These are phyloP conservation scores for Flaveria bidentis DNA, from an alignment of 129 eudicot species.

Conservation along the genomic window DNA sequence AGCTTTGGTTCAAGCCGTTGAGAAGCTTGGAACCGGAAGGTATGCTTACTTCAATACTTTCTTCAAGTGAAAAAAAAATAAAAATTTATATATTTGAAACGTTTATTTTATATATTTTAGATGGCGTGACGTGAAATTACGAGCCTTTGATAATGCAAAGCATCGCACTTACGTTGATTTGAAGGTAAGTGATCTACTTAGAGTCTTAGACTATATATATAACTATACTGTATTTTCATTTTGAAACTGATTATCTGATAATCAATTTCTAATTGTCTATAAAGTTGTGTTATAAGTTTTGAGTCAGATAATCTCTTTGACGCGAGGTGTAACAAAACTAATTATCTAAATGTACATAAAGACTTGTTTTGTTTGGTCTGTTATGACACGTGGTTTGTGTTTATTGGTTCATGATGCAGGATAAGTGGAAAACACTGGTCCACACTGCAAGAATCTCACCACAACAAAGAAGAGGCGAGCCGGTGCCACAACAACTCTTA, in stretches of 20 bases:
- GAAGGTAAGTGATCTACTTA: slow-evolving; percentile 56
- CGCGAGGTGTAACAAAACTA: no score
- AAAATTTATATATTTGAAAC: not conserved
- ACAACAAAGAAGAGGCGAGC: slow-evolving; percentile 98
- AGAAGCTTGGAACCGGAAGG: slow-evolving; percentile 94
- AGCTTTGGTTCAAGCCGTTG: slow-evolving; percentile 98
- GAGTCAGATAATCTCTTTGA: no score
- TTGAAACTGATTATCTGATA: no score
- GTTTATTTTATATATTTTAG: slow-evolving; percentile 40
- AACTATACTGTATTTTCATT: no score
- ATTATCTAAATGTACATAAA: no score
- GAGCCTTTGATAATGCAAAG: slow-evolving; percentile 93
- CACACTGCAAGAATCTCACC: slow-evolving; percentile 99
- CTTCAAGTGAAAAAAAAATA: not conserved
- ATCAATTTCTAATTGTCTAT: no score
- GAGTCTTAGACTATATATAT: no score
- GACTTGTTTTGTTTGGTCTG: not conserved
- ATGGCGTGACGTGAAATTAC: slow-evolving; percentile 96
- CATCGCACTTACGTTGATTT: slow-evolving; percentile 97
- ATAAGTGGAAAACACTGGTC: slow-evolving; percentile 97
- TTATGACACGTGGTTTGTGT: slow-evolving; percentile 12
- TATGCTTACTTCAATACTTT: not conserved
- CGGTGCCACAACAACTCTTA: slow-evolving; percentile 96
- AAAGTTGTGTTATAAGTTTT: no score
- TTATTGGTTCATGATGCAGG: slow-evolving; percentile 45